Percentiles rank a stretch among this genome's conserved stretches.
phyloP scores from a whole-genome alignment of 148 eudicot genomes.

The Rhododendron kiyosumense region DNA sequence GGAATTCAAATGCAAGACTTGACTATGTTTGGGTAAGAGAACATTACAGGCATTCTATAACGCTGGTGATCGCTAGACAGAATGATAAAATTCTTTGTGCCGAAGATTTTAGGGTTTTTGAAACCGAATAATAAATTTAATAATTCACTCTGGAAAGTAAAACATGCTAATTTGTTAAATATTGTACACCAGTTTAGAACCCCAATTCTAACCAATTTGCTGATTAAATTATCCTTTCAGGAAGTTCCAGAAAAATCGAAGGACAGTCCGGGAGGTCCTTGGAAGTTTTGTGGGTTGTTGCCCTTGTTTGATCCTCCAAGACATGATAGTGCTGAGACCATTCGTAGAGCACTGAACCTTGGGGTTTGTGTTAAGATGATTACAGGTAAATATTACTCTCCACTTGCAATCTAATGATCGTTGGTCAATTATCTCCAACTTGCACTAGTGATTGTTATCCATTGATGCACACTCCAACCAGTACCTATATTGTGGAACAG shows the following conservation, averaged over 20 bases:
- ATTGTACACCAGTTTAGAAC: neutral
- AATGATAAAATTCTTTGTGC: neutral
- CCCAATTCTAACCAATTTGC: neutral
- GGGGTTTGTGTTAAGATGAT: slow-evolving; percentile 52
- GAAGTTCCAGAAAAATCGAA: slow-evolving; percentile 19
- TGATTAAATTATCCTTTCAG: slow-evolving; percentile 4
- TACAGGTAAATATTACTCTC: slow-evolving; percentile 19
- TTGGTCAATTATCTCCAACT: neutral
- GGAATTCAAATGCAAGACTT: neutral
- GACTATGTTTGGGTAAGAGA: neutral
- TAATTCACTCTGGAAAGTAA: neutral
- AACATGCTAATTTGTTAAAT: neutral
- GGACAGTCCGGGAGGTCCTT: slow-evolving; percentile 41
- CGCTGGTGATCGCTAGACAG: neutral
- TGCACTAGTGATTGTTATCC: neutral
- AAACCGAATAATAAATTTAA: neutral
- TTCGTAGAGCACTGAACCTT: slow-evolving; percentile 33
- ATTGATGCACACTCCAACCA: neutral
- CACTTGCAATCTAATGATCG: neutral
- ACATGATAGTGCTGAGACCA: slow-evolving; percentile 51
- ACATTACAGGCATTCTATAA: neutral
- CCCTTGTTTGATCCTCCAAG: slow-evolving; percentile 50
- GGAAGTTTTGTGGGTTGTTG: slow-evolving; percentile 37
- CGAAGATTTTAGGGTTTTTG: too few relatives aligned
- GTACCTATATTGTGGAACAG: neutral